Evolutionary conservation across 768 basidiomycete genomes (phyloP).

Genomic region (Amanita exitialis): DNA sequence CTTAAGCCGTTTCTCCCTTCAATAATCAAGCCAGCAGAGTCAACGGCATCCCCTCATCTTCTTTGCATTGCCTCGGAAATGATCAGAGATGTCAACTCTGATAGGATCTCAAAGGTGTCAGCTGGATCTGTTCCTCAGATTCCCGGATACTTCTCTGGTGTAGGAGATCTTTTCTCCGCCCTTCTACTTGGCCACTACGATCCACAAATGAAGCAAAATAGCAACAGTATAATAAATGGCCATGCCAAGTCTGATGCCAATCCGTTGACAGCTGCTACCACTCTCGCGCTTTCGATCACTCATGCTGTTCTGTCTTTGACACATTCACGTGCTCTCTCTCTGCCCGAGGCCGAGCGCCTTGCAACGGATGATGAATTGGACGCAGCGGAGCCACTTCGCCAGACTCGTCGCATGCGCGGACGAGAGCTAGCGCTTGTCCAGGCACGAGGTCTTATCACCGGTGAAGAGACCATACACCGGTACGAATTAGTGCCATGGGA

Average conservation of each 20-base stretch:
- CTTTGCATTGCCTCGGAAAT: conserved; percentile 75
- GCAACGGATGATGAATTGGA: conserved; percentile 78
- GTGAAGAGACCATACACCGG: conserved; percentile 12
- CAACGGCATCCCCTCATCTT: conserved; percentile 36
- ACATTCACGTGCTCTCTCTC: conserved; percentile 37
- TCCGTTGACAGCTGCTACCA: conserved; percentile 48
- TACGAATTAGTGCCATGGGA: not conserved
- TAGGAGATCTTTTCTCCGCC: conserved; percentile 96
- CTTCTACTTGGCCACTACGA: conserved; percentile 77
- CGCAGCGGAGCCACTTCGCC: conserved; percentile 48
- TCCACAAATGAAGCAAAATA: conserved; percentile 10
- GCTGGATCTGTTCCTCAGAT: conserved; percentile 71
- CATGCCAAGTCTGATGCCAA: conserved; percentile 10
- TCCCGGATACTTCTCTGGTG: conserved; percentile 90
- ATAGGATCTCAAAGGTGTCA: conserved; percentile 20
- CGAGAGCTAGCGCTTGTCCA: conserved; percentile 82
- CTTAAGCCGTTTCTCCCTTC: conserved; percentile 45
- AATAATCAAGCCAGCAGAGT: conserved; percentile 24
- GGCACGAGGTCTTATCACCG: conserved; percentile 59
- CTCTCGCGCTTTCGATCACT: conserved; percentile 64
- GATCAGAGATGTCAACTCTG: conserved; percentile 9
- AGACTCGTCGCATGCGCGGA: conserved; percentile 65
- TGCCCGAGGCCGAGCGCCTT: conserved; percentile 50
- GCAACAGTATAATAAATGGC: not conserved
- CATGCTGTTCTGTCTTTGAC: conserved; percentile 64